These are phyloP conservation scores for Alternaria gaisen DNA, from an alignment of 2,329 filamentous ascomycete species.

Conservation along the genomic window DNA sequence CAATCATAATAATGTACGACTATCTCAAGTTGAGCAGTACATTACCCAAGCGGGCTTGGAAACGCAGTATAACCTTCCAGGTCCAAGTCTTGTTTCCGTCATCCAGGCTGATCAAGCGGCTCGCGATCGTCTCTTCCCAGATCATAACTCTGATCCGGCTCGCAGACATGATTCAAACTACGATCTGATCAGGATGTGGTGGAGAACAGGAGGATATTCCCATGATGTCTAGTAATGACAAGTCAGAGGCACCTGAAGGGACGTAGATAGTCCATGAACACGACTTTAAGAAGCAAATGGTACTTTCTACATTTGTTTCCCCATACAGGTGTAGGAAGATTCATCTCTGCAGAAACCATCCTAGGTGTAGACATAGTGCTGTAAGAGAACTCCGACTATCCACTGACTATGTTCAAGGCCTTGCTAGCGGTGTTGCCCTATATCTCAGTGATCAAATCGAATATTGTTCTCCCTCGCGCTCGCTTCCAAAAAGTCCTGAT, in stretches of 20 bases:
- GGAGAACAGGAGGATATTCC: not conserved
- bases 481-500: not conserved
- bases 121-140: not conserved
- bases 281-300: not conserved
- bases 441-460: not conserved
- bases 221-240: not conserved
- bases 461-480: not conserved
- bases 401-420: not conserved
- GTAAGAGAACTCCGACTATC: not conserved
- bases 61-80: not conserved
- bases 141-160: not conserved
- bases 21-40: conserved; percentile 2
- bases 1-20: not conserved
- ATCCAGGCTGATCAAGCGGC: not conserved
- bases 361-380: not conserved
- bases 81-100: not conserved
- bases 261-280: not conserved
- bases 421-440: no score
- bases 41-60: not conserved
- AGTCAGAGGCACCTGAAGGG: not conserved
- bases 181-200: not conserved
- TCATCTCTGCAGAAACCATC: not conserved
- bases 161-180: not conserved
- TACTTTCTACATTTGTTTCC: not conserved
- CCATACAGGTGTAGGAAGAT: not conserved